phyloP scores from a whole-genome alignment of 2,329 filamentous ascomycete species.

The Teratosphaeria zuluensis region DNA sequence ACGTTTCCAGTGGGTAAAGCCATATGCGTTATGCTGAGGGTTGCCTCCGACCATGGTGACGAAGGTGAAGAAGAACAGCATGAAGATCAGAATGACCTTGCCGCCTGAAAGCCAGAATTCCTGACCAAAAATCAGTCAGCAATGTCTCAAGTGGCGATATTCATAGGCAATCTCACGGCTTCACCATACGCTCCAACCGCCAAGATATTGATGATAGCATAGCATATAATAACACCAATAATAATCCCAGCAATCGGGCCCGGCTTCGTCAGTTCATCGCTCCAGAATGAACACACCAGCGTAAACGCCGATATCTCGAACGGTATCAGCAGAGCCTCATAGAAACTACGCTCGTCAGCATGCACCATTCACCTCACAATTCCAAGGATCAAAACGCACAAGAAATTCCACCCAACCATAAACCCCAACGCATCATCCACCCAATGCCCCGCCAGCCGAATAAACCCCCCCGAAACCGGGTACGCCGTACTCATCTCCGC shows the following conservation, averaged over 20 bases:
- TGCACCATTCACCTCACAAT: neutral
- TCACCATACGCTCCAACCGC: conserved; percentile 38
- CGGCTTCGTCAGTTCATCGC: conserved; percentile 34
- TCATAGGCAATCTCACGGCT: conserved; percentile 8
- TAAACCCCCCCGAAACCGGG: conserved; percentile 54
- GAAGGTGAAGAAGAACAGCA: conserved; percentile 33
- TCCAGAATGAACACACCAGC: conserved; percentile 33
- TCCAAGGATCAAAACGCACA: neutral
- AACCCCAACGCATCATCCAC: conserved; percentile 58
- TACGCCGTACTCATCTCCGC: conserved; percentile 56
- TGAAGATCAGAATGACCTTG: conserved; percentile 33
- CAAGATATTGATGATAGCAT: conserved; percentile 30
- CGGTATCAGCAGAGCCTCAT: conserved; percentile 42
- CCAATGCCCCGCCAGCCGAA: conserved; percentile 56
- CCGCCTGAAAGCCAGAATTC: conserved; percentile 39
- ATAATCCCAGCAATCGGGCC: conserved; percentile 24
- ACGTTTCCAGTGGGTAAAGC: conserved; percentile 37
- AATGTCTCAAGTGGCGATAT: conserved; percentile 13
- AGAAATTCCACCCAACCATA: conserved; percentile 32
- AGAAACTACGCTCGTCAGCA: conserved; percentile 22
- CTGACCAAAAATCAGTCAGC: neutral
- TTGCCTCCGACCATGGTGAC: conserved; percentile 28
- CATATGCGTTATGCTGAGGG: conserved; percentile 26
- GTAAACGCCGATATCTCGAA: conserved; percentile 43
- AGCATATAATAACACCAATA: conserved; percentile 29